These are phyloP conservation scores for Manihot esculenta DNA, from an alignment of 441 rosid species.

Conservation along the genomic window DNA sequence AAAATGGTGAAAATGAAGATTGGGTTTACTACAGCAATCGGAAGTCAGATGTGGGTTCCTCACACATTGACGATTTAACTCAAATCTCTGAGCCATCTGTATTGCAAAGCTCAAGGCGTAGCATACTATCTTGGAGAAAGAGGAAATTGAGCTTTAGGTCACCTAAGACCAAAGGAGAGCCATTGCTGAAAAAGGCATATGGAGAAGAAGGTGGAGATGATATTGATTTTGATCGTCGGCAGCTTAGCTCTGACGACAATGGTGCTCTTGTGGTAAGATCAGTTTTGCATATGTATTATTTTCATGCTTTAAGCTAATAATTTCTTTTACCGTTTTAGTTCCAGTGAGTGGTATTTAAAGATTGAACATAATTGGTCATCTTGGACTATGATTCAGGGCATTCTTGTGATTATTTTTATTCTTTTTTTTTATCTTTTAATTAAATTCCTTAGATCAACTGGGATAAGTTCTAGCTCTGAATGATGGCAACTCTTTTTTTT, in stretches of 20 bases:
- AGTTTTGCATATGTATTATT: slow-evolving; percentile 2
- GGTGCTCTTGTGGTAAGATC: slow-evolving; percentile 53
- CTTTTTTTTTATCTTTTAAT: neutral
- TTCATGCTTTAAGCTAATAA: neutral
- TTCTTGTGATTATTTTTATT: neutral
- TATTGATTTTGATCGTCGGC: slow-evolving; percentile 86
- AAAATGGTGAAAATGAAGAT: slow-evolving; percentile 57
- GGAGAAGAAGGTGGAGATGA: slow-evolving; percentile 97
- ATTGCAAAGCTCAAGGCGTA: slow-evolving; percentile 53
- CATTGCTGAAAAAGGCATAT: slow-evolving; percentile 76
- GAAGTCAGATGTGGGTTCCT: slow-evolving; percentile 51
- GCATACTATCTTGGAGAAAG: slow-evolving; percentile 82
- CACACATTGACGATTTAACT: slow-evolving; percentile 35
- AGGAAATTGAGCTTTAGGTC: slow-evolving; percentile 81
- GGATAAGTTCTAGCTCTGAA: slow-evolving; percentile 2
- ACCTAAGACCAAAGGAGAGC: slow-evolving; percentile 83
- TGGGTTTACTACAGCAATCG: slow-evolving; percentile 78
- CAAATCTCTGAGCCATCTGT: slow-evolving; percentile 45
- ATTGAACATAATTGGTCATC: neutral
- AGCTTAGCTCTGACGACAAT: slow-evolving; percentile 76
- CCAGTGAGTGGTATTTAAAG: neutral
- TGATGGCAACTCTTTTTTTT: slow-evolving; percentile 22
- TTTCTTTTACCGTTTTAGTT: neutral
- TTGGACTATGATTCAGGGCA: neutral
- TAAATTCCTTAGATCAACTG: neutral